Percentiles rank a stretch among this genome's conserved stretches.
phyloP scores from a whole-genome alignment of 2,329 filamentous ascomycete genomes.

The Fusarium sp. region DNA sequence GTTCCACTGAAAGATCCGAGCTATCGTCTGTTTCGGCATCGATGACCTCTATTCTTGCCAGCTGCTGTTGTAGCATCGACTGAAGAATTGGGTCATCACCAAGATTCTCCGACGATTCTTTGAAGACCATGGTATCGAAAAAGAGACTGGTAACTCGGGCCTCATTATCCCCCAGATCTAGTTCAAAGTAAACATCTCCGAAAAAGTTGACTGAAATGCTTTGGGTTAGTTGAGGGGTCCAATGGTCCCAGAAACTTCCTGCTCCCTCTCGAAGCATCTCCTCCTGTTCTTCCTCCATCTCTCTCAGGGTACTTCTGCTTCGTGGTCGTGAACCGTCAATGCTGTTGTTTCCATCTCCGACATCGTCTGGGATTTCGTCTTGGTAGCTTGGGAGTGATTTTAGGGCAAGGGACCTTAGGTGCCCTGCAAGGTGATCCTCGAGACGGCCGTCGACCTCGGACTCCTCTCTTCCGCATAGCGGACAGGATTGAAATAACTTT shows the following conservation, averaged over 20 bases:
- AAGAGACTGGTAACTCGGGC: not conserved
- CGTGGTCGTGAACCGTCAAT: not conserved
- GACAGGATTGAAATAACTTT: constrained; percentile 1
- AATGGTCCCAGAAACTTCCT: not conserved
- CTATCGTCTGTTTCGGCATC: not conserved
- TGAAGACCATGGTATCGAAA: not conserved
- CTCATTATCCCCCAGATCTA: not conserved
- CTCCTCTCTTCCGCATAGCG: not conserved
- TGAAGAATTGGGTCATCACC: not conserved
- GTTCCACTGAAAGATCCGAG: not conserved
- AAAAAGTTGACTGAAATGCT: not conserved
- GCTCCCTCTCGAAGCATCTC: not conserved
- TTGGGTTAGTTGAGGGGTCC: not conserved
- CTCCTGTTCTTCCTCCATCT: not conserved
- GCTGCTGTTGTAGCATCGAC: not conserved
- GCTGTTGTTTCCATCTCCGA: not conserved
- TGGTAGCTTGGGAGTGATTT: constrained; percentile 14
- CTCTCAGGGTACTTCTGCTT: not conserved
- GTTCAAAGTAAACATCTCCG: not conserved
- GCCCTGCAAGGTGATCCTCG: constrained; percentile 9
- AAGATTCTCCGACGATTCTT: not conserved
- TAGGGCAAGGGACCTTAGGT: constrained; percentile 11
- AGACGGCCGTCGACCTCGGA: not conserved
- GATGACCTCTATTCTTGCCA: not conserved
- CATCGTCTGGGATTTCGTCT: not conserved